Percentiles rank a stretch among this genome's conserved stretches.
Evolutionary conservation across 2,329 filamentous ascomycete species (phyloP).

Genomic region (Teratosphaeria viscida): DNA sequence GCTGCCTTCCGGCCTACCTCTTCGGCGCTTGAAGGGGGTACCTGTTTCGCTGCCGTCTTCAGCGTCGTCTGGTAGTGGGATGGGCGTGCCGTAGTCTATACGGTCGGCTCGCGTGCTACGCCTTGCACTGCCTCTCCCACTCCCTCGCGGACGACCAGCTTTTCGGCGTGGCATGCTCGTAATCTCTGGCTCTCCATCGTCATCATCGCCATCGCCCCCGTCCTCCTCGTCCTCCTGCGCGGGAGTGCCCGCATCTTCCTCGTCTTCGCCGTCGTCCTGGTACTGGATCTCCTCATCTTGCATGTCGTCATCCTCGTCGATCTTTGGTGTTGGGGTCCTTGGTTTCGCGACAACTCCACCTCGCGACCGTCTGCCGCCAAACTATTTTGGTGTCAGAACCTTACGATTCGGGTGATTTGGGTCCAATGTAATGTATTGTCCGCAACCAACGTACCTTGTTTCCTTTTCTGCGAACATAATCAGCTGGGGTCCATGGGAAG

Average conservation of each 20-base stretch:
- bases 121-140: constrained; percentile 27
- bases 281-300: constrained; percentile 9
- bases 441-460: background rate
- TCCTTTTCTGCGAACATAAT: background rate
- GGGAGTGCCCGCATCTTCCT: constrained; percentile 13
- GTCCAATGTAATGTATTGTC: background rate
- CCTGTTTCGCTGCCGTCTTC: constrained; percentile 37
- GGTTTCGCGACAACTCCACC: background rate
- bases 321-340: background rate
- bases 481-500: background rate
- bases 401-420: background rate
- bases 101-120: constrained; percentile 38
- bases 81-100: constrained; percentile 63
- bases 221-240: constrained; percentile 15
- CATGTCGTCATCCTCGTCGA: background rate
- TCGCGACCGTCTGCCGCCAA: background rate
- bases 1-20: constrained; percentile 36
- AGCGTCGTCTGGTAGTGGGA: constrained; percentile 26
- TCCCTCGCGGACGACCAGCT: constrained; percentile 20
- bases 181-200: constrained; percentile 18
- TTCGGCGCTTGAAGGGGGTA: constrained; percentile 39
- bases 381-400: background rate
- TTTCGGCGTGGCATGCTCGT: constrained; percentile 29
- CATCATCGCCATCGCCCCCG: constrained; percentile 10
- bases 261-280: constrained; percentile 9